These are phyloP conservation scores for Lactifluus subvellereus DNA, from an alignment of 768 basidiomycete species.

Conservation along the genomic window DNA sequence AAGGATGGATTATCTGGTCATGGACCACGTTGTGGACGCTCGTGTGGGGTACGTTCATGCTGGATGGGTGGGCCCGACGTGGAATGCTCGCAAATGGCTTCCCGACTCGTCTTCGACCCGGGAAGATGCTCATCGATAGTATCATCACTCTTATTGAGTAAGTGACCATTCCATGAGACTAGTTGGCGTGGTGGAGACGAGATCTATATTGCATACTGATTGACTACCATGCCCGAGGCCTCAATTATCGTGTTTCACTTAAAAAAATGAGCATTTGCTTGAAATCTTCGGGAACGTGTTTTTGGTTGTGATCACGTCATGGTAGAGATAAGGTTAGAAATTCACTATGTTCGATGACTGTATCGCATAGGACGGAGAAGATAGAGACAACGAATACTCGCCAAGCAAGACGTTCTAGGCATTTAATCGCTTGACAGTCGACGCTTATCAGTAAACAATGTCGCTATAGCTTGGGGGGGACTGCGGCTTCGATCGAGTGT, in stretches of 20 bases:
- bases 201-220: too few species aligned
- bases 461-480: too few species aligned
- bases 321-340: neutral
- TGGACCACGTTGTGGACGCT: slow-evolving; percentile 49
- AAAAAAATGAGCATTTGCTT: too few species aligned
- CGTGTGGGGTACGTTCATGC: slow-evolving; percentile 34
- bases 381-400: neutral
- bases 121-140: neutral
- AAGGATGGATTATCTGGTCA: slow-evolving; percentile 43
- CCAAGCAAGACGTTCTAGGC: neutral
- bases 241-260: too few species aligned
- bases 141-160: neutral
- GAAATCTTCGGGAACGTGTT: too few species aligned
- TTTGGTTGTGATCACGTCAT: too few species aligned
- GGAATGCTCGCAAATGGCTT: slow-evolving; percentile 6
- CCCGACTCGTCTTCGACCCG: neutral
- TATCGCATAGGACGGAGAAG: neutral
- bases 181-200: too few species aligned
- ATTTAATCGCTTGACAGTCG: neutral
- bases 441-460: neutral
- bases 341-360: neutral
- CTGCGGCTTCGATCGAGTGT: neutral
- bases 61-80: slow-evolving; percentile 11
- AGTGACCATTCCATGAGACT: neutral
- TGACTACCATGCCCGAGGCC: too few species aligned